Evolutionary conservation across 169 alveolate genomes (phyloP).

Genomic region (Pseudocohnilembus persalinus): DNA sequence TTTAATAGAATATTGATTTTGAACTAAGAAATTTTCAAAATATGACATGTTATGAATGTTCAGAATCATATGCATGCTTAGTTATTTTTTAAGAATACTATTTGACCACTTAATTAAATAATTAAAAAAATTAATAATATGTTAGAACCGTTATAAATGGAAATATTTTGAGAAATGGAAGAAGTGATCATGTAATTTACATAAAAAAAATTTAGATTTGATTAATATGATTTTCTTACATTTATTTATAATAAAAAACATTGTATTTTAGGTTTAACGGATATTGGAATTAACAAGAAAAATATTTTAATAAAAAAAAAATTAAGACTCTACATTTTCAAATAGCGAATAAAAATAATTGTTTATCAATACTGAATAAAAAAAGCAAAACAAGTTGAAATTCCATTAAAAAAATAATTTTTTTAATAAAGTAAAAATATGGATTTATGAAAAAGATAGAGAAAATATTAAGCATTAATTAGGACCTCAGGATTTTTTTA

Average conservation of each 20-base stretch:
- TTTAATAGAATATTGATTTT: constrained; percentile 30
- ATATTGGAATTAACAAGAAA: not conserved
- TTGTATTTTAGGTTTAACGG: not conserved
- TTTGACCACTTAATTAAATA: not conserved
- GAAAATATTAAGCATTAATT: constrained; percentile 25
- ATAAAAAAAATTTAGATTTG: too few relatives aligned
- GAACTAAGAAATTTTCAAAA: constrained; percentile 26
- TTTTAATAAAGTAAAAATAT: not conserved
- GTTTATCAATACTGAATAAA: not conserved
- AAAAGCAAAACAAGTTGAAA: not conserved
- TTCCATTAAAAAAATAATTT: not conserved
- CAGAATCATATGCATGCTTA: constrained; percentile 14
- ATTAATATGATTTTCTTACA: not conserved
- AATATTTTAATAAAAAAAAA: too few relatives aligned
- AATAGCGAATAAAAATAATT: not conserved
- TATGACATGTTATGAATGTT: constrained; percentile 8
- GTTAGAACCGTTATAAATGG: not conserved
- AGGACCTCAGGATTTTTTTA: constrained; percentile 62
- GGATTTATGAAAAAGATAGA: not conserved
- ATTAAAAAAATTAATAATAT: not conserved
- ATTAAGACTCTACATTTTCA: not conserved
- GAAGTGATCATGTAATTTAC: constrained; percentile 18
- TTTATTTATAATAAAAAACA: too few relatives aligned
- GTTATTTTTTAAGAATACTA: not conserved
- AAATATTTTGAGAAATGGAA: not conserved